A percentile compares a stretch with the other conserved stretches of the same genome.
phyloP scores from a whole-genome alignment of 1,139 yeast genomes.

The Debaryomyces robertsiae region DNA sequence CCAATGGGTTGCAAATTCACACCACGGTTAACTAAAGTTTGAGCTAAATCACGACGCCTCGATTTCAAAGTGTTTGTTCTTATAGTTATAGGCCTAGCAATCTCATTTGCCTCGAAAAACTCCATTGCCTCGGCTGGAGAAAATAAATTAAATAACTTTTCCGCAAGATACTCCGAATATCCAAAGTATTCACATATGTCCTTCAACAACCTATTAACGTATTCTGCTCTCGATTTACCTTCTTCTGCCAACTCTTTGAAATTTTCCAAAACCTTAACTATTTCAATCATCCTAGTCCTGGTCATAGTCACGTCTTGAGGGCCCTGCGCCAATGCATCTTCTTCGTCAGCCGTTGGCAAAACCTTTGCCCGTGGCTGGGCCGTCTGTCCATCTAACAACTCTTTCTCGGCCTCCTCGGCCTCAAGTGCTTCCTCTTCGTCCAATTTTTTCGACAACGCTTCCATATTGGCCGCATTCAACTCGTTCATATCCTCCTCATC shows the following conservation, averaged over 20 bases:
- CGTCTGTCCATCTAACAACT: constrained; percentile 59
- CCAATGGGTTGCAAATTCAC: constrained; percentile 97
- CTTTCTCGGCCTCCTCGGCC: constrained; percentile 78
- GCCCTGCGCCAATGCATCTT: constrained; percentile 47
- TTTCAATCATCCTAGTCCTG: constrained; percentile 93
- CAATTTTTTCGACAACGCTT: constrained; percentile 67
- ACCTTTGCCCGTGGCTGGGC: constrained; percentile 72
- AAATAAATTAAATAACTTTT: constrained; percentile 85
- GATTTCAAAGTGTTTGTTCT: constrained; percentile 95
- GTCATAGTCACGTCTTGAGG: constrained; percentile 79
- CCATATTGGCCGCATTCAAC: constrained; percentile 87
- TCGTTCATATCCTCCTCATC: constrained; percentile 76
- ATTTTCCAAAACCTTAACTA: constrained; percentile 93
- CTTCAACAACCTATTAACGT: constrained; percentile 69
- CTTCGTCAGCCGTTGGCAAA: constrained; percentile 65
- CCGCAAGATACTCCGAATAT: constrained; percentile 93
- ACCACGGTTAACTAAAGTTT: constrained; percentile 92
- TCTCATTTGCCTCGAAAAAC: constrained; percentile 97
- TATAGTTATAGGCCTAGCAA: constrained; percentile 93
- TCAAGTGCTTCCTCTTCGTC: constrained; percentile 75
- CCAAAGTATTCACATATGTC: constrained; percentile 96
- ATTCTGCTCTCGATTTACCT: constrained; percentile 83
- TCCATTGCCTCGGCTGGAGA: constrained; percentile 97
- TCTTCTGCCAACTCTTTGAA: constrained; percentile 83
- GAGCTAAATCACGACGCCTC: constrained; percentile 94